Evolutionary conservation across 1,284 basidiomycete species (phyloP).

Genomic region (Chiua sp.): DNA sequence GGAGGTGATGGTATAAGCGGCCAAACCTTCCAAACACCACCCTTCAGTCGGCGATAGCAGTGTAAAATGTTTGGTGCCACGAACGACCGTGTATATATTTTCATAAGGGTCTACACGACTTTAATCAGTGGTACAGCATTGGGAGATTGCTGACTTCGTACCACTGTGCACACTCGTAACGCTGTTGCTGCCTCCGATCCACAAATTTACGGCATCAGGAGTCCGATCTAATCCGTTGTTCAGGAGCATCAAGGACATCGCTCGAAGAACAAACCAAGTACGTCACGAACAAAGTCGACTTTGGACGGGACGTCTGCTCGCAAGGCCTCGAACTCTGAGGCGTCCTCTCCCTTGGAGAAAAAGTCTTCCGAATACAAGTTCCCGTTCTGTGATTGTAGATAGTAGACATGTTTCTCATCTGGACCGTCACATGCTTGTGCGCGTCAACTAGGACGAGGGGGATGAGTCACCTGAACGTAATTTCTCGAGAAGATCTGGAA

Average conservation of each 20-base stretch:
- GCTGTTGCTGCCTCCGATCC: slow-evolving; percentile 83
- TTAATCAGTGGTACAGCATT: slow-evolving; percentile 8
- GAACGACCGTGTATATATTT: slow-evolving; percentile 88
- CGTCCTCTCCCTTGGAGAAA: slow-evolving; percentile 41
- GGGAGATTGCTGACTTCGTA: slow-evolving; percentile 34
- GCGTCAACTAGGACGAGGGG: slow-evolving; percentile 1
- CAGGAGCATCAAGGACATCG: not conserved
- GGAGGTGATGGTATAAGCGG: not conserved
- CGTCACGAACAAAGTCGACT: slow-evolving; percentile 76
- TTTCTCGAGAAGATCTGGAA: slow-evolving; percentile 58
- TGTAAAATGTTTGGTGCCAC: slow-evolving; percentile 85
- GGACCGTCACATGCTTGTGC: not conserved
- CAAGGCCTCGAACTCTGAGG: slow-evolving; percentile 68
- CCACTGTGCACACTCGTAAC: slow-evolving; percentile 88
- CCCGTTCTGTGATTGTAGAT: slow-evolving; percentile 92
- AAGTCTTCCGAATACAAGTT: slow-evolving; percentile 69
- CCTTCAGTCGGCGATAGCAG: slow-evolving; percentile 87
- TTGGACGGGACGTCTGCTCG: slow-evolving; percentile 68
- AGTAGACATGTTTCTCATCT: slow-evolving; percentile 50
- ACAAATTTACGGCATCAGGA: slow-evolving; percentile 91
- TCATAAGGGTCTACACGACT: slow-evolving; percentile 80
- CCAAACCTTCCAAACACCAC: slow-evolving; percentile 77
- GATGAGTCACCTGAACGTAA: slow-evolving; percentile 42
- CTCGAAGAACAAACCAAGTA: slow-evolving; percentile 63
- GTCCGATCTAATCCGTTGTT: slow-evolving; percentile 48